Evolutionary conservation across 768 basidiomycete genomes (phyloP).

Genomic region (Leccinum pellstonianum): DNA sequence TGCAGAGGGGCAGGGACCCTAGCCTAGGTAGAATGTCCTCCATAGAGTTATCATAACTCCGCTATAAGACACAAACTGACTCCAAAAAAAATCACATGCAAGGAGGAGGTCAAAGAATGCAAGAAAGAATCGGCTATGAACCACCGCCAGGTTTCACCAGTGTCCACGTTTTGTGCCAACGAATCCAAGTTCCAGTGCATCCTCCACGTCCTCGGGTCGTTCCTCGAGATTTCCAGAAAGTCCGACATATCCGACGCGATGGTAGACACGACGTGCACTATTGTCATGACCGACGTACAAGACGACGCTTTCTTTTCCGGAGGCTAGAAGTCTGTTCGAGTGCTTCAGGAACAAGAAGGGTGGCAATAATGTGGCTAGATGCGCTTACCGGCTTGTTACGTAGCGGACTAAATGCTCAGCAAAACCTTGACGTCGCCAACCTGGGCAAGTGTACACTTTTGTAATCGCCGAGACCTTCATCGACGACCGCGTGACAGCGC

Average conservation of each 20-base stretch:
- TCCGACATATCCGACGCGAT: slow-evolving; percentile 52
- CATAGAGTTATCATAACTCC: too few relatives aligned
- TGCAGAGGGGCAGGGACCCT: too few relatives aligned
- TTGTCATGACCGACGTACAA: slow-evolving; percentile 56
- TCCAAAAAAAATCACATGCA: too few relatives aligned
- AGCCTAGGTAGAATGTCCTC: too few relatives aligned
- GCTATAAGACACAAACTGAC: too few relatives aligned
- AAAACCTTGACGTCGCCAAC: slow-evolving; percentile 45
- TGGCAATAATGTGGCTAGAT: neutral
- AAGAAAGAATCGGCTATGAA: neutral
- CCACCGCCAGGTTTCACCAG: slow-evolving; percentile 38
- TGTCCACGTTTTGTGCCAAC: slow-evolving; percentile 47
- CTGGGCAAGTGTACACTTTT: slow-evolving; percentile 53
- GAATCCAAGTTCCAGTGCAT: slow-evolving; percentile 56
- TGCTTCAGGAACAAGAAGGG: neutral
- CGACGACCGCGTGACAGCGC: slow-evolving; percentile 56
- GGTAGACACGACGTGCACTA: slow-evolving; percentile 49
- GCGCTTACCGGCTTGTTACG: slow-evolving; percentile 43
- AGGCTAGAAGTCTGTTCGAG: slow-evolving; percentile 36
- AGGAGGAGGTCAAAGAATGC: neutral
- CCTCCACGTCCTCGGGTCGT: slow-evolving; percentile 42
- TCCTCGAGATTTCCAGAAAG: slow-evolving; percentile 36
- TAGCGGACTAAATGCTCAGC: slow-evolving; percentile 51
- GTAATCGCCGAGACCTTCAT: slow-evolving; percentile 52
- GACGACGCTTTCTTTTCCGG: slow-evolving; percentile 47